phyloP scores from a whole-genome alignment of 805 yeast species.

The Hanseniaspora hatyaiensis region DNA sequence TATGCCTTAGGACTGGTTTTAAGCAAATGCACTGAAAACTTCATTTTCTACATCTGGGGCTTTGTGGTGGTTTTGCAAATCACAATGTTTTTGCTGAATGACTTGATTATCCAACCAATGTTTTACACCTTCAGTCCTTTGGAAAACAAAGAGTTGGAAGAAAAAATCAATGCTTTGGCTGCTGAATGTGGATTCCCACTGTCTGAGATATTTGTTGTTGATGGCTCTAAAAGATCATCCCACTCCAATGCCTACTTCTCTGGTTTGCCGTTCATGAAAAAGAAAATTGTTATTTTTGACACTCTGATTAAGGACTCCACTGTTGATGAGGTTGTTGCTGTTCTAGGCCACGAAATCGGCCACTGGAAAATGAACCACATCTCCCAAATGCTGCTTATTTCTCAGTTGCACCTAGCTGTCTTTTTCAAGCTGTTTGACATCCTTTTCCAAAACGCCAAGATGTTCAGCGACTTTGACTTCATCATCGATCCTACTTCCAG shows the following conservation, averaged over 20 bases:
- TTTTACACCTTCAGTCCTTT: constrained; percentile 87
- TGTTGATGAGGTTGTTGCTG: constrained; percentile 76
- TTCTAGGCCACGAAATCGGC: constrained; percentile 96
- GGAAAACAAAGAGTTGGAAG: constrained; percentile 77
- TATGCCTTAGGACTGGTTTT: constrained; percentile 71
- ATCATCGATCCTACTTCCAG: constrained; percentile 19
- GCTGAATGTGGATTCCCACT: constrained; percentile 69
- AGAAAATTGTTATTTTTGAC: constrained; percentile 87
- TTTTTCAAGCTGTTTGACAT: constrained; percentile 66
- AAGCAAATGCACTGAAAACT: constrained; percentile 64
- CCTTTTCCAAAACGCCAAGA: constrained; percentile 65
- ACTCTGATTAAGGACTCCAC: constrained; percentile 75
- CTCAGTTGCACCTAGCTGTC: constrained; percentile 52
- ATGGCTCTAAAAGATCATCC: constrained; percentile 92
- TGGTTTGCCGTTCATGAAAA: constrained; percentile 87
- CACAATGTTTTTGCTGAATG: constrained; percentile 61
- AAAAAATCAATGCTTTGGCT: constrained; percentile 72
- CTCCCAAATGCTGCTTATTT: constrained; percentile 54
- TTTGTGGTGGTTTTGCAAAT: constrained; percentile 64
- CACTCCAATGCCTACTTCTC: constrained; percentile 95
- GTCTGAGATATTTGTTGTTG: constrained; percentile 73
- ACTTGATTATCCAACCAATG: constrained; percentile 79
- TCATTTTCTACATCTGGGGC: constrained; percentile 67
- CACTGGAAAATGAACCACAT: constrained; percentile 93
- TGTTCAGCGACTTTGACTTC: constrained; percentile 74